Evolutionary conservation across 352 stramenopile genomes (phyloP), one percentile per base, ranked within the genome.

Genomic region (Saprolegnia parasitica): DNA sequence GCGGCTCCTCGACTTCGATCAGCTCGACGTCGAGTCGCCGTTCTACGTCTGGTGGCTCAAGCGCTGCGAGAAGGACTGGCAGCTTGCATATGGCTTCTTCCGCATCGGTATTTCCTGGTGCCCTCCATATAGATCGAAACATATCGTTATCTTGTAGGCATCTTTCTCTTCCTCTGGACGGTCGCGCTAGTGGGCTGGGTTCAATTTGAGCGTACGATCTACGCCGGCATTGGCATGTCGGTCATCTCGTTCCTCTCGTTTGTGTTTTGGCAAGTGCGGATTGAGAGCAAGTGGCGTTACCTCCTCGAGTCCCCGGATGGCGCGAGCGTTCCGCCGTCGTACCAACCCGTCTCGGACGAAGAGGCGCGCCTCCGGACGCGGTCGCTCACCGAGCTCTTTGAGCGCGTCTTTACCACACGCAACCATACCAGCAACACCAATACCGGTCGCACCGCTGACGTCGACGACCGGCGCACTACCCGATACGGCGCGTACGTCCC

Each of bases 241-340:
- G 65, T 78, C 23, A 66, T 91, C 37, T 79, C 75, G 24, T 71
- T 88, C 10, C 1, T 81, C 1, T 81, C 73, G 0, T 79, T 88
- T 49, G 62, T 87, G 23, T 74, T 77, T 40, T 93, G 80, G 81
- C 82, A 93, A 72, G 71, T 93, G 16, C 77, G 81, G 37, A 81
- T 90, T 71, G 83, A 80, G 21, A 89, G 81, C 66, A 83, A 84
- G 54, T 93, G 84, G 84, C 74, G 84, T 2, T 93, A 93, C 64
- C 74, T 93, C 60, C 73, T 90, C 23, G 20, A 68, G 13, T 67
- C 54, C 42, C 58, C 58, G 0, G 58, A 67, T 5, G 50, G 35
- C 37, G 29, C 39, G 16, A 67, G 42, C 42, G 42, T 49, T 8
- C 42, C 42, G 10, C 42, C 42, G 1, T 49, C 42, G 42, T 49